Evolutionary conservation across 768 basidiomycete genomes (phyloP), one percentile per base, ranked within the genome.

Genomic region (Suillus occidentalis): DNA sequence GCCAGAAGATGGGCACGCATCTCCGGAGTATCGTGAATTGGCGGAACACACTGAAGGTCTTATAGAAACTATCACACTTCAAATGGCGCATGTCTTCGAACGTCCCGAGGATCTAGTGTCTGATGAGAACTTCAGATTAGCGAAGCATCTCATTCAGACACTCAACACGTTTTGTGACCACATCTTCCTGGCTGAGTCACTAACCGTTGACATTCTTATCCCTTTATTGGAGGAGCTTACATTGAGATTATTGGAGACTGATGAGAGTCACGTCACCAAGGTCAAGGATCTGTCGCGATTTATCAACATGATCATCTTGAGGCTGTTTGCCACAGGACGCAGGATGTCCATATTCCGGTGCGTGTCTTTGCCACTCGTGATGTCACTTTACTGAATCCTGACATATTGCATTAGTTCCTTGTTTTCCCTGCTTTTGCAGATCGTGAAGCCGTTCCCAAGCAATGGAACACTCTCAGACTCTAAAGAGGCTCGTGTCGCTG

Each of bases 301-400:
- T 77, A 96, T 99, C 79, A 99, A 99, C 77, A 96, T 98, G 93
- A 95, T 99, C 64, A 91, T 99, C 66, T 81, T 99, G 64, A 90
- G 96, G 39, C 76, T 97, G 62, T 97, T 99, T 79, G 91, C 94
- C 40, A 95, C 94, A 12, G 91, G 92, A 18, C 84, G 94, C 68
- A 84, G 92, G 64, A 95, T 95, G 85, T 89, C 94, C 0, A 90
- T 96, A 62, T 97, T 97, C 79, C 84, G 92, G 95, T 95, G 61
- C 72, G 89, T 70, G 22, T 31, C 53, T 63, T 34, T 34, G 14
- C 37, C 53, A 4, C 59, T 49, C 63, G 37, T 62, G 43, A 14
- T 66, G 13, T 63, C 20, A 60, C 49, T 60, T 65, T 36, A 59
- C 62, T 65, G 47, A 71, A 63, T 36, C 60, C 61, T 65, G 47